Base-by-base conservation (phyloP, 768 basidiomycete genomes). In the Guyanaporus albipodus region DNA sequence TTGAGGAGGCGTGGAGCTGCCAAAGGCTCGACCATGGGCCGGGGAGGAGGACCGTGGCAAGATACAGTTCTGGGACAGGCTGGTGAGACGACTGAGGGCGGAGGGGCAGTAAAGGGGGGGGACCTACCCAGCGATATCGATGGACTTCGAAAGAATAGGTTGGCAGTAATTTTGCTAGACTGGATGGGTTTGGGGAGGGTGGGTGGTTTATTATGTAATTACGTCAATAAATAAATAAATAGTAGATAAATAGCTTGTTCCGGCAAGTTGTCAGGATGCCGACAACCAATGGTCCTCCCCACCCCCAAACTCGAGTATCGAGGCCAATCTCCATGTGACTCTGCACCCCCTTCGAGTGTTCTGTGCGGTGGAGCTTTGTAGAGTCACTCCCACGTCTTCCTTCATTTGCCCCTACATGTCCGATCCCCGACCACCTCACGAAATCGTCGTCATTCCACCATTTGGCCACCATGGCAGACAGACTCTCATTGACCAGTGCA, bases 1-100 rank as follows among this genome's bases (percentile, higher is more conserved):
- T 54, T 64, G 34, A 64, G 57, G 42, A 63, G 38, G 50, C 60
- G 53, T 43, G 47, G 56, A 43, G 56, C 71, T 48, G 76, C 74
- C 54, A 84, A 67, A 59, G 80, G 78, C 72, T 85, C 80, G 58
- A 83, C 72, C 82, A 83, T 84, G 71, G 67, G 68, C 67, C 64
- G 53, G 59, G 55, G 43, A 22, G 33, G 21, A 32, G 45, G 38
- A 39, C 60, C 37, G 15, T 17, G 53, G 56, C 41, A 9, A 31
- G 9, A 34, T 17, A 38, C 35, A 26, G 38, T 44, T 43, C 22
- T 29, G n/a, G n/a, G n/a, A n/a, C n/a, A n/a, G n/a, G n/a, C n/a
- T n/a, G n/a, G n/a, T n/a, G n/a, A n/a, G n/a, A n/a, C n/a, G n/a
- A n/a, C n/a, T n/a, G n/a, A n/a, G n/a, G n/a, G n/a, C n/a, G n/a